Percentiles rank a stretch among this genome's conserved stretches.
Conservation (phyloP, 176 grass and related monocot genomes). For the Saccharum officinarum region DNA sequence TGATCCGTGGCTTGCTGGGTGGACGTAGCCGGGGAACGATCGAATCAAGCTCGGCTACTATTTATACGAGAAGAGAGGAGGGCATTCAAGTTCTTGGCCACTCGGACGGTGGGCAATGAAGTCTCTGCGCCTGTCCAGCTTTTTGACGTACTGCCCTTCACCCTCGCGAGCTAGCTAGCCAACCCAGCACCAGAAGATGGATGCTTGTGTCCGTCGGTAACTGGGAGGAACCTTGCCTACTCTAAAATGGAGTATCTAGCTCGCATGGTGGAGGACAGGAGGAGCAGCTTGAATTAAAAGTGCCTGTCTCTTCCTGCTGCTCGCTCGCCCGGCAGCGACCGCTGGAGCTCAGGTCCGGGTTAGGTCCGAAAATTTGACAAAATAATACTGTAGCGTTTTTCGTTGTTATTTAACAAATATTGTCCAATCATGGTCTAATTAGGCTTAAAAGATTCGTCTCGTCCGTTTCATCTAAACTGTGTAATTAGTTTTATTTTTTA, state of each 20-base stretch:
- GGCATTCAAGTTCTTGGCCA: conserved; percentile 29
- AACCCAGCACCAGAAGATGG: not conserved
- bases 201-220: conserved; percentile 23
- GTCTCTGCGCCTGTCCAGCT: not conserved
- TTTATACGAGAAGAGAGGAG: conserved; percentile 16
- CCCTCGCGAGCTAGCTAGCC: not conserved
- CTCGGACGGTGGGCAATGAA: conserved; percentile 45
- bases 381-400: too few species aligned
- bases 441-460: too few species aligned
- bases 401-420: too few species aligned
- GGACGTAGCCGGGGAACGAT: conserved; percentile 4
- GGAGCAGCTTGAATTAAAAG: conserved; percentile 13
- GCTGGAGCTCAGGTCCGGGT: too few species aligned
- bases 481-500: too few species aligned
- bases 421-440: too few species aligned
- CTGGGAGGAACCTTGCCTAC: conserved; percentile 2
- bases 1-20: not conserved
- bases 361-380: too few species aligned
- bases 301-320: not conserved
- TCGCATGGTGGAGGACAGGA: not conserved
- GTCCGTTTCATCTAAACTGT: too few species aligned
- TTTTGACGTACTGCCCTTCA: not conserved
- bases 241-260: conserved; percentile 12
- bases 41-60: not conserved
- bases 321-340: conserved; percentile 11